These are phyloP conservation scores for Cucumis hystrix DNA, from an alignment of 306 rosid species.

Conservation along the genomic window DNA sequence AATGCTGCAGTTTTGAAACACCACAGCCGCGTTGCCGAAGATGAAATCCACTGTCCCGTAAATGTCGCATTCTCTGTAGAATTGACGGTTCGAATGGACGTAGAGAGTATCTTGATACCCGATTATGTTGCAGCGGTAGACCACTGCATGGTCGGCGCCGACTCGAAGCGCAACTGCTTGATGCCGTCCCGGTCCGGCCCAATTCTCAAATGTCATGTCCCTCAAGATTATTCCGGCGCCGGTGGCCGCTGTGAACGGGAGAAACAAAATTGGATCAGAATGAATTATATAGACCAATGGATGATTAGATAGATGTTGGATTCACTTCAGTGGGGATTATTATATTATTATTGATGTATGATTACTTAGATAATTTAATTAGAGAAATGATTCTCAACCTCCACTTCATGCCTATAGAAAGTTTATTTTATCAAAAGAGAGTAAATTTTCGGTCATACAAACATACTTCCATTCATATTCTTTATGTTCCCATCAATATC, in stretches of 20 bases:
- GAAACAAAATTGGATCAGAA: neutral
- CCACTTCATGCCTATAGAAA: no score
- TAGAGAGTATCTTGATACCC: conserved; percentile 87
- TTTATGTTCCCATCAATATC: no score
- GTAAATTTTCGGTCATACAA: no score
- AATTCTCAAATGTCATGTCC: conserved; percentile 73
- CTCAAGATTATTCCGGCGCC: conserved; percentile 80
- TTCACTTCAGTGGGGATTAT: neutral
- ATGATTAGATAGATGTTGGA: no score
- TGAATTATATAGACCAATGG: neutral
- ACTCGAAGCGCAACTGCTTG: conserved; percentile 96
- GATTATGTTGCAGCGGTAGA: conserved; percentile 52
- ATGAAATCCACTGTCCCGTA: conserved; percentile 87
- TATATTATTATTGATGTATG: neutral
- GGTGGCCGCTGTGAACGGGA: conserved; percentile 43
- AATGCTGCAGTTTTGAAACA: conserved; percentile 67
- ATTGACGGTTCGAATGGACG: conserved; percentile 88
- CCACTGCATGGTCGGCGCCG: conserved; percentile 80
- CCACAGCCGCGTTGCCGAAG: conserved; percentile 93
- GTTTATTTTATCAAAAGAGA: no score
- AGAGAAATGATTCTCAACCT: no score
- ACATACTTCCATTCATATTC: no score
- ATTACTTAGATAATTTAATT: no score
- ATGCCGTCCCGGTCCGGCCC: conserved; percentile 69
- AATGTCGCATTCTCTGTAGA: conserved; percentile 59